A percentile compares a stretch with the other conserved stretches of the same genome.
Evolutionary conservation across 176 grass and related monocot species (phyloP).

Genomic region (Rhynchospora tenuis): DNA sequence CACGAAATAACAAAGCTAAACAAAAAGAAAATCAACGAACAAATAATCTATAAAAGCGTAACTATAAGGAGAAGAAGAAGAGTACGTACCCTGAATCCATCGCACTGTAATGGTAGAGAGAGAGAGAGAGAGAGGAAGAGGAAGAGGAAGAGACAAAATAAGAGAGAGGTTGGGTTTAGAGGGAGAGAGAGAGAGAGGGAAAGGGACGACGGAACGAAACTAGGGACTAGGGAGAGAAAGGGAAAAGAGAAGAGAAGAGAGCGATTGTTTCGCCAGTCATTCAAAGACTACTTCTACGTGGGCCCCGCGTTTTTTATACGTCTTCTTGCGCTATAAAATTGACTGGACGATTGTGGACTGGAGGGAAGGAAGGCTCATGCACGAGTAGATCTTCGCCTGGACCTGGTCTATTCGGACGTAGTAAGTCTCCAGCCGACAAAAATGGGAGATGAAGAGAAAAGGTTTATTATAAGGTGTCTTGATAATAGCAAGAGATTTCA

Average conservation of each 20-base stretch:
- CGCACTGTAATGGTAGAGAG: not conserved
- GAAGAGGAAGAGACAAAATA: not conserved
- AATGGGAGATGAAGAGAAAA: not conserved
- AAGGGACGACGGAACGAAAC: not conserved
- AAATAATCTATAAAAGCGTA: not conserved
- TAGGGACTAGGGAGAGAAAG: not conserved
- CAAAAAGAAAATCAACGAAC: not conserved
- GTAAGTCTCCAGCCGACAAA: no score
- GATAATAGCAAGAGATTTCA: not conserved
- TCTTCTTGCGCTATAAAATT: not conserved
- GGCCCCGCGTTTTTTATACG: not conserved
- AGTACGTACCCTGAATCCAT: conserved; percentile 18
- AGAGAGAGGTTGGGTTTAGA: not conserved
- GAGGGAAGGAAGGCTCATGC: not conserved
- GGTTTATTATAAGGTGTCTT: not conserved
- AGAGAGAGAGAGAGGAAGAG: not conserved
- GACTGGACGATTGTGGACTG: not conserved
- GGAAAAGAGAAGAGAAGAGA: not conserved
- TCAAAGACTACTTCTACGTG: not conserved
- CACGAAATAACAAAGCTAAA: not conserved
- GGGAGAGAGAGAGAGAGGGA: not conserved
- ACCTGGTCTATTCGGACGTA: not conserved
- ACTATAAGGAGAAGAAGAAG: not conserved
- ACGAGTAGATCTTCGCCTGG: not conserved
- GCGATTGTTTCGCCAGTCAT: conserved; percentile 7